These are phyloP conservation scores for Umbelopsis sp. DNA, from an alignment of 192 early-diverging fungal species.

Conservation along the genomic window DNA sequence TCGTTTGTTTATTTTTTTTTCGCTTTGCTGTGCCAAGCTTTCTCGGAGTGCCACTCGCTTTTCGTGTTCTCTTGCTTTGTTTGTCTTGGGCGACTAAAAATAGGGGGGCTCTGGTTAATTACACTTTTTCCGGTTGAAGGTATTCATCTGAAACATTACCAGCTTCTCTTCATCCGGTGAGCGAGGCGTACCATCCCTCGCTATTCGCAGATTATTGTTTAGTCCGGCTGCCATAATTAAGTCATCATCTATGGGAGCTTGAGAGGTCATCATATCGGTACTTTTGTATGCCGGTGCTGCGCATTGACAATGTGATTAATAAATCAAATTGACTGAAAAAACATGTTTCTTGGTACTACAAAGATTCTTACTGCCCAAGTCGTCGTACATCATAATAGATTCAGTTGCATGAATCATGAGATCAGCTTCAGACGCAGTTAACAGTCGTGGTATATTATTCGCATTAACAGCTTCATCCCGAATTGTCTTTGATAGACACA, in stretches of 20 bases:
- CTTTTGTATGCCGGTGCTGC: background rate
- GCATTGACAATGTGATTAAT: too few species aligned
- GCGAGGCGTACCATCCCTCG: too few species aligned
- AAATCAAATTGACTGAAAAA: too few species aligned
- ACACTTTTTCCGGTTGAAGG: too few species aligned
- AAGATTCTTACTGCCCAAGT: background rate
- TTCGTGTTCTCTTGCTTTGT: background rate
- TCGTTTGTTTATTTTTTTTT: background rate
- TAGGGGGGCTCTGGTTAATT: background rate
- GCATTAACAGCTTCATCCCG: background rate
- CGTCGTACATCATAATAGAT: background rate
- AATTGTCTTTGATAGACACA: background rate
- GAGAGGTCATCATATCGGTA: background rate
- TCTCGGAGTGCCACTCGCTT: background rate
- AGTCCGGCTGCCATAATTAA: constrained; percentile 1
- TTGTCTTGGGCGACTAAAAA: constrained; percentile 6
- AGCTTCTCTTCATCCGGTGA: too few species aligned
- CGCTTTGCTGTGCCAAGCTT: background rate
- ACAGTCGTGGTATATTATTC: background rate
- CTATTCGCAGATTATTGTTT: background rate
- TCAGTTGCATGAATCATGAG: background rate
- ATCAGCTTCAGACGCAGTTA: background rate
- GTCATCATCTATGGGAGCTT: background rate
- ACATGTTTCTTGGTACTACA: too few species aligned
- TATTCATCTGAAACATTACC: too few species aligned